Evolutionary conservation across 2,329 filamentous ascomycete genomes (phyloP), one percentile per base, ranked within the genome.

Genomic region (Diaporthe sp.): DNA sequence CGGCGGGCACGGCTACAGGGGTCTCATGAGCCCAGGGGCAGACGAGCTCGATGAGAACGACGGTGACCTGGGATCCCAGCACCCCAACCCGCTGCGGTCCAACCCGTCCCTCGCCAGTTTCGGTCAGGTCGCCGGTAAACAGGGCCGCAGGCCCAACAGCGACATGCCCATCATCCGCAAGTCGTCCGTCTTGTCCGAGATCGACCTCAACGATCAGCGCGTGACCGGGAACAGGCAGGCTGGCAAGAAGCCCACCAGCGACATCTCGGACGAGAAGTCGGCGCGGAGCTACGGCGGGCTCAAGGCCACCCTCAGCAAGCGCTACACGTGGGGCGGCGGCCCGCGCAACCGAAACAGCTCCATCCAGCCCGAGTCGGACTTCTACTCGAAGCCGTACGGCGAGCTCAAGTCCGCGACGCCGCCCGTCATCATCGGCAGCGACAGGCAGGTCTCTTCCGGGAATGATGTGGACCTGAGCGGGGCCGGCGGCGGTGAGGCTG

Each of bases 381-480:
- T 91, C 79, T 88, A 85, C 78, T 81, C 88, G 13, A 89, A 89
- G 79, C 86, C 88, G n/a, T 92, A 92, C 77, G 89, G 89, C n/a
- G 86, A 89, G 65, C 83, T 92, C 59, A 87, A 85, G 78, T 79
- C 87, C 4, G 86, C 83, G 0, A 89, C 88, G 8, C 88, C 89
- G 37, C 90, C 90, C 0, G 80, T 90, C 19, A 85, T 90, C 76
- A 79, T 91, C 17, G 88, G 87, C 19, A 80, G 79, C 30, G 82
- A 81, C 35, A 84, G 90, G 61, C 90, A 92, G 79, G 85, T 91
- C 6, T 91, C 89, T 17, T 89, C 88, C 7, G 91, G 90, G 1
- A 90, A 89, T 74, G 91, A 92, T 79, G 89, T 86, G 72, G 81
- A 82, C 72, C 76, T 81, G 2, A 79, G 80, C 39, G 77, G 74